Evolutionary conservation across 176 grass and related monocot genomes (phyloP).

Genomic region (Stipa capillata): DNA sequence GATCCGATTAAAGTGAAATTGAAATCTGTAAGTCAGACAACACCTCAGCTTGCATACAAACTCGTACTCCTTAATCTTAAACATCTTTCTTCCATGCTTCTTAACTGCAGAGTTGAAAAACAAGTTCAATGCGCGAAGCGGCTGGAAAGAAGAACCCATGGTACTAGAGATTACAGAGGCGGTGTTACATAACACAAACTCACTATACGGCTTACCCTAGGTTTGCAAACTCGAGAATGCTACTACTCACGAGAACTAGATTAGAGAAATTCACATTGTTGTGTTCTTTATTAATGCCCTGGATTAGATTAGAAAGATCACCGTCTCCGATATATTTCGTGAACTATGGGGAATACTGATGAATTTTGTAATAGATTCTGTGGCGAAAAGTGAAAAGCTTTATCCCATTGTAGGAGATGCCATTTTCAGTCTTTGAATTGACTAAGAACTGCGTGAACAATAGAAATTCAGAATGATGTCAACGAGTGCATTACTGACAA

Average conservation of each 20-base stretch:
- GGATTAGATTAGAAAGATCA: not conserved
- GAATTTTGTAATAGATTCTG: not conserved
- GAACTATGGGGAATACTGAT: not conserved
- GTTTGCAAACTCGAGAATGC: not conserved
- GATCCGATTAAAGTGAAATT: constrained; percentile 44
- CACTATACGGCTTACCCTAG: not conserved
- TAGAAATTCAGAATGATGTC: not conserved
- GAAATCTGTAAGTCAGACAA: constrained; percentile 43
- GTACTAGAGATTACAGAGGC: constrained; percentile 17
- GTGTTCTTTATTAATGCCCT: not conserved
- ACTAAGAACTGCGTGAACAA: not conserved
- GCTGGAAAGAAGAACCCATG: constrained; percentile 44
- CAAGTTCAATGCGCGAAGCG: constrained; percentile 15
- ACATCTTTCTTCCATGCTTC: not conserved
- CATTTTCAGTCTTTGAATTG: not conserved
- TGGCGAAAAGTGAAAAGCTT: not conserved
- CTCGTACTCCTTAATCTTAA: not conserved
- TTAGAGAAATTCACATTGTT: not conserved
- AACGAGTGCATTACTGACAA: not conserved
- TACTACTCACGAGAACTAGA: not conserved
- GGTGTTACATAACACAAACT: not conserved
- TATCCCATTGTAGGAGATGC: not conserved
- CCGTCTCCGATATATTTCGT: not conserved
- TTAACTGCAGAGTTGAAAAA: constrained; percentile 39
- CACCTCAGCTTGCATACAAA: not conserved